Evolutionary conservation across 805 yeast genomes (phyloP).

Genomic region (Candida khao-thaluensis): DNA sequence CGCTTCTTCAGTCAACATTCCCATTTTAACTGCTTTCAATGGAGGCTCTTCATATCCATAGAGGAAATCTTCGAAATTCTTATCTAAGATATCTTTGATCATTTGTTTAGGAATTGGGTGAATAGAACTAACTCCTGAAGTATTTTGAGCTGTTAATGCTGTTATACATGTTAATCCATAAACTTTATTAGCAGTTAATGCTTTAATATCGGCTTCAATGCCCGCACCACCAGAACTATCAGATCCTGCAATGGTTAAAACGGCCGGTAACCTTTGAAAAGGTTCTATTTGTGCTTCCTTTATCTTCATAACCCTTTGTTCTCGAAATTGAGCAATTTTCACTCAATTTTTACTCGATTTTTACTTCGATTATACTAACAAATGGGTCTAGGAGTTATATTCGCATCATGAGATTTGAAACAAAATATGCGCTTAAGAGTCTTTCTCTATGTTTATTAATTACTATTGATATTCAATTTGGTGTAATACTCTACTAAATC

Average conservation of each 20-base stretch:
- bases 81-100: slow-evolving; percentile 48
- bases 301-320: background rate
- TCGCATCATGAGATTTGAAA: no score
- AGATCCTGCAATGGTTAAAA: slow-evolving; percentile 60
- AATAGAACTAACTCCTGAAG: slow-evolving; percentile 46
- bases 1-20: slow-evolving; percentile 65
- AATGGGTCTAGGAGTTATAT: no score
- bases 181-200: slow-evolving; percentile 71
- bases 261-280: slow-evolving; percentile 18
- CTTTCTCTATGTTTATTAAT: no score
- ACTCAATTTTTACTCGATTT: no score
- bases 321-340: no score
- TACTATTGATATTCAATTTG: no score
- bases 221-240: slow-evolving; percentile 93
- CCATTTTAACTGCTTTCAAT: slow-evolving; percentile 72
- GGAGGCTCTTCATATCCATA: slow-evolving; percentile 27
- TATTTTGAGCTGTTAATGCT: slow-evolving; percentile 80
- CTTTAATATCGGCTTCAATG: slow-evolving; percentile 82
- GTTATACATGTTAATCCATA: slow-evolving; percentile 76
- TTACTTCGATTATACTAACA: no score
- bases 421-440: slow-evolving; percentile 13
- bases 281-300: background rate
- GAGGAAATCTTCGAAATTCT: slow-evolving; percentile 58
- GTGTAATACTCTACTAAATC: slow-evolving; percentile 66
- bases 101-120: slow-evolving; percentile 42